Percentiles rank a stretch among this genome's conserved stretches.
These are phyloP conservation scores for Pseudopyrenochaeta lycopersici DNA, from an alignment of 2,329 filamentous ascomycete species.

Conservation along the genomic window DNA sequence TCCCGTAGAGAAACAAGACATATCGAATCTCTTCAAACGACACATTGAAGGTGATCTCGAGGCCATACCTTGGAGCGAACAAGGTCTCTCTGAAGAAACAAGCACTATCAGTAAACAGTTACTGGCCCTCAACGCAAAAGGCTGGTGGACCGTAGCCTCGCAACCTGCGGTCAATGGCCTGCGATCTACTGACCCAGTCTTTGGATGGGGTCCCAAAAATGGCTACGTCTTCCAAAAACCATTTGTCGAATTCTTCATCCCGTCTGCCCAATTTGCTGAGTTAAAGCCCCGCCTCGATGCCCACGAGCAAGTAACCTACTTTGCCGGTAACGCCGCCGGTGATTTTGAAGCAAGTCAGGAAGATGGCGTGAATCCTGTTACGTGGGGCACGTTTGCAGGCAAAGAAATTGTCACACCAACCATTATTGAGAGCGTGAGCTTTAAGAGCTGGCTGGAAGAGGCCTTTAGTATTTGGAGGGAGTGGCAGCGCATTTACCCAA, in stretches of 20 bases:
- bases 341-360: constrained; percentile 75
- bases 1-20: constrained; percentile 74
- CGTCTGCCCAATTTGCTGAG: constrained; percentile 73
- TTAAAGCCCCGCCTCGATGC: constrained; percentile 73
- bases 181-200: constrained; percentile 76
- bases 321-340: constrained; percentile 81
- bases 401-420: constrained; percentile 97
- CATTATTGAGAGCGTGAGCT: constrained; percentile 95
- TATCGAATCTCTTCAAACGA: constrained; percentile 80
- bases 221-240: constrained; percentile 98
- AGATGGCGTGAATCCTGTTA: constrained; percentile 87
- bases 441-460: constrained; percentile 93
- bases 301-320: constrained; percentile 80
- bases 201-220: constrained; percentile 91
- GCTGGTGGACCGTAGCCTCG: constrained; percentile 96
- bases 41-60: constrained; percentile 82
- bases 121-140: constrained; percentile 77
- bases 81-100: constrained; percentile 85
- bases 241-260: constrained; percentile 96
- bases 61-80: constrained; percentile 93
- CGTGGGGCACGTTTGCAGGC: constrained; percentile 93
- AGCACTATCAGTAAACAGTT: constrained; percentile 80
- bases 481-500: constrained; percentile 89
- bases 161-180: constrained; percentile 93
- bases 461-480: constrained; percentile 95